Percentiles rank a stretch among this genome's conserved stretches.
phyloP scores from a whole-genome alignment of 305 asterid species.

The Rubia balearica region DNA sequence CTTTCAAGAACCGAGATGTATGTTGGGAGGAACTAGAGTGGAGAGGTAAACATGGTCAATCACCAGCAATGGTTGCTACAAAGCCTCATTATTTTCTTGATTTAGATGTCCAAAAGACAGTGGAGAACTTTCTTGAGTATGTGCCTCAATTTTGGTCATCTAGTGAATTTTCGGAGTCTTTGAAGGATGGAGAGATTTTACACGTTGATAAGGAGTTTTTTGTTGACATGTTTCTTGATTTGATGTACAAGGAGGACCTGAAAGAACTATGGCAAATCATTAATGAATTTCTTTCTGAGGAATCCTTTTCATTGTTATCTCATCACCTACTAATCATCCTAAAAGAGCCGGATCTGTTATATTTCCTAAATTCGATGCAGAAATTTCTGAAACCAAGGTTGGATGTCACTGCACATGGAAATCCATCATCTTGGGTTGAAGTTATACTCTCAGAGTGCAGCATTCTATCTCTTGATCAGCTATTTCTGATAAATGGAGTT shows the following conservation, averaged over 20 bases:
- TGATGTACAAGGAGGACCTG: conserved; percentile 74
- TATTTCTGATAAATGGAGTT: conserved; percentile 62
- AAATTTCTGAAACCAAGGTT: conserved; percentile 51
- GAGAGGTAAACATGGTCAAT: conserved; percentile 97
- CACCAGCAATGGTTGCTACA: conserved; percentile 99
- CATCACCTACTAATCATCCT: conserved; percentile 81
- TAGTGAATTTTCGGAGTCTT: conserved; percentile 70
- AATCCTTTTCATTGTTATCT: conserved; percentile 76
- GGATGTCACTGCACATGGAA: conserved; percentile 28
- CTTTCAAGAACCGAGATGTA: conserved; percentile 84
- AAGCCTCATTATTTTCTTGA: conserved; percentile 98
- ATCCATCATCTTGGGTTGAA: conserved; percentile 54
- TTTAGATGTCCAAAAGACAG: conserved; percentile 80
- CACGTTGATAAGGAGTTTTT: conserved; percentile 56
- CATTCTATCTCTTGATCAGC: conserved; percentile 40
- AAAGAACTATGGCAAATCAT: conserved; percentile 70
- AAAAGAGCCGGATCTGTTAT: conserved; percentile 60
- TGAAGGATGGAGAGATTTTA: conserved; percentile 79
- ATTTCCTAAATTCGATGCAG: conserved; percentile 53
- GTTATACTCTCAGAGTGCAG: conserved; percentile 45
- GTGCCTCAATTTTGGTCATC: conserved; percentile 98
- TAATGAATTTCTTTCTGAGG: conserved; percentile 67
- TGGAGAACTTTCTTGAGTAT: conserved; percentile 86
- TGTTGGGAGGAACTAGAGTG: conserved; percentile 99
- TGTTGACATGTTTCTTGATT: conserved; percentile 53